Evolutionary conservation across 495 filamentous ascomycete genomes (phyloP).

Genomic region (Lasiosphaeriaceae sp.): DNA sequence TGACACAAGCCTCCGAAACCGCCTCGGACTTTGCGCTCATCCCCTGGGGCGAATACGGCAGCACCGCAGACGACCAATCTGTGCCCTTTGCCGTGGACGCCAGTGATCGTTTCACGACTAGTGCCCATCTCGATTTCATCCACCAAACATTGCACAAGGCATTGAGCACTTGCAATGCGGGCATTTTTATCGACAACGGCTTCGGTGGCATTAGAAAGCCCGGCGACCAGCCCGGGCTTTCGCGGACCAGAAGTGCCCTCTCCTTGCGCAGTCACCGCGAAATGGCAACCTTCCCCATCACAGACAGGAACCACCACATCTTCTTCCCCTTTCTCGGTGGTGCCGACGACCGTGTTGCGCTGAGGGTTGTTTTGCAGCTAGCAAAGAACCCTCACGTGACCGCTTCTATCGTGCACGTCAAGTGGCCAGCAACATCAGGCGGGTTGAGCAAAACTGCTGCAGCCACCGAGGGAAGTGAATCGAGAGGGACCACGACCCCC

Average conservation of each 20-base stretch:
- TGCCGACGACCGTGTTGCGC: constrained; percentile 74
- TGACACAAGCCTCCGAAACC: constrained; percentile 60
- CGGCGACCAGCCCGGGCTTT: constrained; percentile 25
- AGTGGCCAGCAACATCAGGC: constrained; percentile 9
- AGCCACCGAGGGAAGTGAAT: constrained; percentile 12
- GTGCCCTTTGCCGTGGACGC: constrained; percentile 32
- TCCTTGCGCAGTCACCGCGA: constrained; percentile 56
- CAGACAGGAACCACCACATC: constrained; percentile 74
- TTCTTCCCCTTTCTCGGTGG: constrained; percentile 88
- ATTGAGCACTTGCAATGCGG: constrained; percentile 54
- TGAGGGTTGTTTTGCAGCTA: constrained; percentile 77
- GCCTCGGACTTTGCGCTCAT: constrained; percentile 78
- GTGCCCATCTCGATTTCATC: constrained; percentile 63
- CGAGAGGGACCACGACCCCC: constrained; percentile 16
- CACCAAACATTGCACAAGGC: constrained; percentile 57
- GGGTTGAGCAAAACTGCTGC: constrained; percentile 7
- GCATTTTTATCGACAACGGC: constrained; percentile 78
- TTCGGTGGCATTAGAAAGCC: constrained; percentile 51
- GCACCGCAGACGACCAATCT: constrained; percentile 58
- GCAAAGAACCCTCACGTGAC: constrained; percentile 73
- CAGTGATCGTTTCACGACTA: constrained; percentile 48
- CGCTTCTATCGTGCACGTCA: constrained; percentile 60
- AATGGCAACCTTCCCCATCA: constrained; percentile 42
- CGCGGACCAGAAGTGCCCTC: constrained; percentile 50
- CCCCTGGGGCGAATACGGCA: constrained; percentile 87